Evolutionary conservation across 2,329 filamentous ascomycete genomes (phyloP).

Genomic region (Parastagonospora nodorum): DNA sequence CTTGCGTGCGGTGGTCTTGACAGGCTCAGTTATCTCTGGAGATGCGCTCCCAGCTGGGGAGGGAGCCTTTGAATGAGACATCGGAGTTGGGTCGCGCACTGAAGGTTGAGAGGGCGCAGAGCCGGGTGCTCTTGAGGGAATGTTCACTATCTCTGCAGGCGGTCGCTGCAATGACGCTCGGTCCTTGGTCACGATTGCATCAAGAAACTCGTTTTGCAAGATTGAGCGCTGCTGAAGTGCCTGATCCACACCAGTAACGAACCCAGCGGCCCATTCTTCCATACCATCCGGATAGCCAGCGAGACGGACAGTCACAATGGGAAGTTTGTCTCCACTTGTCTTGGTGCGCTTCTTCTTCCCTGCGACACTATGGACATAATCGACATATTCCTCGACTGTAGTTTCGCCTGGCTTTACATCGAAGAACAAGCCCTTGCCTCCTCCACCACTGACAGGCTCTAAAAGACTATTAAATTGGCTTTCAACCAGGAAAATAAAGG

Average conservation of each 20-base stretch:
- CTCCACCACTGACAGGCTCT: slow-evolving; percentile 75
- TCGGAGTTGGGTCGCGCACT: slow-evolving; percentile 20
- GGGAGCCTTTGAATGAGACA: slow-evolving; percentile 18
- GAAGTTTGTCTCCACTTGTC: slow-evolving; percentile 67
- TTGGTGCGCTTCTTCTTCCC: slow-evolving; percentile 74
- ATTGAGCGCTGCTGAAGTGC: slow-evolving; percentile 80
- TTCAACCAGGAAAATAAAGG: slow-evolving; percentile 82
- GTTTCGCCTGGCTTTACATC: slow-evolving; percentile 67
- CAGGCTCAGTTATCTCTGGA: slow-evolving; percentile 21
- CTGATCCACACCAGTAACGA: slow-evolving; percentile 71
- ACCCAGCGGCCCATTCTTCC: slow-evolving; percentile 70
- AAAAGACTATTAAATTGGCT: slow-evolving; percentile 77
- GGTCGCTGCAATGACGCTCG: slow-evolving; percentile 71
- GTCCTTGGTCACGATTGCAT: slow-evolving; percentile 84
- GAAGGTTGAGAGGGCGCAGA: slow-evolving; percentile 15
- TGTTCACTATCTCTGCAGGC: slow-evolving; percentile 53
- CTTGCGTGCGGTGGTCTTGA: slow-evolving; percentile 35
- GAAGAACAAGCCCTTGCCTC: slow-evolving; percentile 78
- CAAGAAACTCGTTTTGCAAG: slow-evolving; percentile 88
- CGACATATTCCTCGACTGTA: slow-evolving; percentile 74
- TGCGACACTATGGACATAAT: slow-evolving; percentile 74
- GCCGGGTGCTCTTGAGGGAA: slow-evolving; percentile 22
- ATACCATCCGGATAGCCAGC: slow-evolving; percentile 52
- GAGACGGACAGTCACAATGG: slow-evolving; percentile 79
- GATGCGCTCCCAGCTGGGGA: slow-evolving; percentile 21